phyloP scores from a whole-genome alignment of 495 filamentous ascomycete genomes.

The Cudoniella acicularis region DNA sequence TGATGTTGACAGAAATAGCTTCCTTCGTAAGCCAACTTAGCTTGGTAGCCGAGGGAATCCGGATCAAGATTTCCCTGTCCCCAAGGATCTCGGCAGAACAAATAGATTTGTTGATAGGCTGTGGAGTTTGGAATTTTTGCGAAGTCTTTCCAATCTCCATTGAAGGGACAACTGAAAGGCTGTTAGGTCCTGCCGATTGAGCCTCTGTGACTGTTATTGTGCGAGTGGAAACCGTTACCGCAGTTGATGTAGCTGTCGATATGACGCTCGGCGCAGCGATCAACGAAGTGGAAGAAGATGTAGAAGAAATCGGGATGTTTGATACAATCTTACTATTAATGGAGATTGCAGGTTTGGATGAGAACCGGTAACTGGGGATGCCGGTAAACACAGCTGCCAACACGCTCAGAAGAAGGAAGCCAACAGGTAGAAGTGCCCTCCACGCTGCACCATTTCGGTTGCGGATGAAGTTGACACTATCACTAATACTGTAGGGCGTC shows the following conservation, averaged over 20 bases:
- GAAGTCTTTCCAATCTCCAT: constrained; percentile 27
- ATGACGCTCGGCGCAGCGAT: constrained; percentile 8
- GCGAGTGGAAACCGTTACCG: constrained; percentile 17
- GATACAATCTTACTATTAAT: constrained; percentile 26
- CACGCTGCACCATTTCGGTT: constrained; percentile 8
- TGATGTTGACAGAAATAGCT: constrained; percentile 50
- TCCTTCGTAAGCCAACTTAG: constrained; percentile 41
- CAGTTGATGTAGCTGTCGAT: constrained; percentile 10
- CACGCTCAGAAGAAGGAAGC: constrained; percentile 20
- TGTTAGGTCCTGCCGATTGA: constrained; percentile 23
- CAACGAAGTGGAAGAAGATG: constrained; percentile 11
- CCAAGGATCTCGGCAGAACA: constrained; percentile 47
- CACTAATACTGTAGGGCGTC: constrained; percentile 8
- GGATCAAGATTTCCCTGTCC: constrained; percentile 52
- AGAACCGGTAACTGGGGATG: constrained; percentile 10
- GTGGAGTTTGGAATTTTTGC: constrained; percentile 37
- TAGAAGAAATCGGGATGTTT: constrained; percentile 14
- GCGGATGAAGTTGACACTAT: constrained; percentile 16
- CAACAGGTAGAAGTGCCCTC: constrained; percentile 20
- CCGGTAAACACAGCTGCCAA: constrained; percentile 15
- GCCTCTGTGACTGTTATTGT: constrained; percentile 25
- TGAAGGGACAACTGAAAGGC: constrained; percentile 29
- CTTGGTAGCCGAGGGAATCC: constrained; percentile 45
- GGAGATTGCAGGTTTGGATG: constrained; percentile 18
- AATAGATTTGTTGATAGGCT: constrained; percentile 19